Evolutionary conservation across 73 alveolate species (phyloP).

Genomic region (Chromera velia): DNA sequence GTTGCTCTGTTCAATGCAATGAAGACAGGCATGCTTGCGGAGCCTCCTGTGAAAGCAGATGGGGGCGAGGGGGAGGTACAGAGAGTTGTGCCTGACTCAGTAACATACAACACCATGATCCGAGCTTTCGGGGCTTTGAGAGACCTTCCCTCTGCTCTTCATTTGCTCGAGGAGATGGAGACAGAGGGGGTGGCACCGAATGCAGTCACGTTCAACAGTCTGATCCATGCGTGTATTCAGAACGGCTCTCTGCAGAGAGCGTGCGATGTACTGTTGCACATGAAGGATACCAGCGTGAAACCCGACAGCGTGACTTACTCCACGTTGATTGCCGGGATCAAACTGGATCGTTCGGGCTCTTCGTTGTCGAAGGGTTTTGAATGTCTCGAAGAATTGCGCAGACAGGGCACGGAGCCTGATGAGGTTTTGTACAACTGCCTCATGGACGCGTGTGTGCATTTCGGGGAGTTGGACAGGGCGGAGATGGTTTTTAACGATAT

Average conservation of each 20-base stretch:
- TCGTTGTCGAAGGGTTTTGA: conserved; percentile 5
- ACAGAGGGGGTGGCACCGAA: conserved; percentile 68
- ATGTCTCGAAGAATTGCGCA: not conserved
- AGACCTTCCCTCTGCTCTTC: conserved; percentile 42
- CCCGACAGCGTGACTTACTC: conserved; percentile 87
- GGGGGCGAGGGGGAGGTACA: no score
- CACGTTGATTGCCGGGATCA: conserved; percentile 78
- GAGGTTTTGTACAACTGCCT: conserved; percentile 52
- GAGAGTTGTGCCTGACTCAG: not conserved
- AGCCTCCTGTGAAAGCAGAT: not conserved
- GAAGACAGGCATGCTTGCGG: conserved; percentile 35
- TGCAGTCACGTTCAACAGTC: conserved; percentile 79
- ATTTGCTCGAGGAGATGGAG: conserved; percentile 64
- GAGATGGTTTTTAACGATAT: conserved; percentile 56
- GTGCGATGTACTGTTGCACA: conserved; percentile 62
- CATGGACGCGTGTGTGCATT: conserved; percentile 67
- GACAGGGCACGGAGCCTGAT: not conserved
- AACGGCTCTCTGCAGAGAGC: conserved; percentile 64
- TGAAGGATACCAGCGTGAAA: conserved; percentile 53
- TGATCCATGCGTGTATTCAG: conserved; percentile 76
- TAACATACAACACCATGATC: not conserved
- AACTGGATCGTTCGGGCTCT: conserved; percentile 38
- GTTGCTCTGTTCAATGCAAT: conserved; percentile 72
- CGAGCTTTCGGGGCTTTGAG: not conserved
- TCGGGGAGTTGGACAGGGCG: conserved; percentile 61